A percentile compares a stretch with the other conserved stretches of the same genome.
phyloP scores from a whole-genome alignment of 306 rosid species.

The Gastrolobium bilobum region DNA sequence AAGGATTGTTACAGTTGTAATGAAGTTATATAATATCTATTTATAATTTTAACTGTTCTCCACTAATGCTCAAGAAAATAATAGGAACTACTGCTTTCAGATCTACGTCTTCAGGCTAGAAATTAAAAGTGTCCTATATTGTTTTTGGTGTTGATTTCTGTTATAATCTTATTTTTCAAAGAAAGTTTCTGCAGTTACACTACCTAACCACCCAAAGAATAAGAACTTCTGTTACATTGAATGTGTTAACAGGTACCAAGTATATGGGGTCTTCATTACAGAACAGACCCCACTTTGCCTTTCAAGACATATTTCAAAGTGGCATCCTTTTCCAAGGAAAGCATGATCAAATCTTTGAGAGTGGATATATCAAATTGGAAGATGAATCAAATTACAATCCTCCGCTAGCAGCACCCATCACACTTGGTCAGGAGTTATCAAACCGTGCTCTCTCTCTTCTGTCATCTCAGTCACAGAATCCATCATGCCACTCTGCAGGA shows the following conservation, averaged over 20 bases:
- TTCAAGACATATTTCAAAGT: conserved; percentile 63
- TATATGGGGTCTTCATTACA: conserved; percentile 56
- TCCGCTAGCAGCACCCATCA: conserved; percentile 52
- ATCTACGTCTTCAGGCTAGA: not conserved
- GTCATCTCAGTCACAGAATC: conserved; percentile 76
- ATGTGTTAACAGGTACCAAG: conserved; percentile 56
- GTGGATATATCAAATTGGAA: conserved; percentile 63
- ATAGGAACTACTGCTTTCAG: conserved; percentile 1
- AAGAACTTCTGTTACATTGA: conserved; percentile 37
- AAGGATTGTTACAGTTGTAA: conserved; percentile 3
- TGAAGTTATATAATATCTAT: conserved; percentile 28
- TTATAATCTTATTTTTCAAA: not conserved
- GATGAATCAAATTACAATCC: conserved; percentile 55
- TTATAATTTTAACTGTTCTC: not conserved
- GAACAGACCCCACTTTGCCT: conserved; percentile 59
- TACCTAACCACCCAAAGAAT: not conserved
- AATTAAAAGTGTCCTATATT: not conserved
- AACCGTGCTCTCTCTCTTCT: conserved; percentile 94
- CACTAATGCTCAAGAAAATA: not conserved
- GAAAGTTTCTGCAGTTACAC: not conserved
- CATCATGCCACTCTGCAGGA: conserved; percentile 50
- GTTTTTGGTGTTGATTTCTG: conserved; percentile 8
- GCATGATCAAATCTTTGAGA: conserved; percentile 53
- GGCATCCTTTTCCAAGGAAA: conserved; percentile 60
- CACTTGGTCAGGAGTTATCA: conserved; percentile 57